Conservation (phyloP, 2,329 filamentous ascomycete species). For the Xylariaceae sp. region DNA sequence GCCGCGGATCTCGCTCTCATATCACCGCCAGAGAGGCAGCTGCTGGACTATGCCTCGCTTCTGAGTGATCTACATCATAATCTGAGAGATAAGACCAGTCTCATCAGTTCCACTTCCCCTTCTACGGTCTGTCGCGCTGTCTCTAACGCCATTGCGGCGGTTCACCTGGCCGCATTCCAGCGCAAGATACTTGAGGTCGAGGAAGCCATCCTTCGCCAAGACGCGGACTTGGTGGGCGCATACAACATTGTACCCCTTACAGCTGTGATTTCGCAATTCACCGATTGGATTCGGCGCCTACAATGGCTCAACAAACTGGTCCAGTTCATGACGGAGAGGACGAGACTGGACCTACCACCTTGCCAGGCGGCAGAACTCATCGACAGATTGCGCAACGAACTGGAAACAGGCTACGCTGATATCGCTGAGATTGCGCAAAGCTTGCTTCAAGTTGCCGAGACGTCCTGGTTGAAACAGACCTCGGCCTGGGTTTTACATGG, state of each 20-base stretch:
- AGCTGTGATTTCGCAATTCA: constrained; percentile 75
- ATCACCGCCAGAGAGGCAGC: constrained; percentile 75
- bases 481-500: constrained; percentile 91
- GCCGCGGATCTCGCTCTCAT: constrained; percentile 45
- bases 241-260: constrained; percentile 93
- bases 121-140: constrained; percentile 85
- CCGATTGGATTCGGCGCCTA: constrained; percentile 77
- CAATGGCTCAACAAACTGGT: constrained; percentile 78
- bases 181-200: constrained; percentile 81
- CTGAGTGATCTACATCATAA: constrained; percentile 73
- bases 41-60: constrained; percentile 70
- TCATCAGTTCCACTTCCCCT: constrained; percentile 64
- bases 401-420: constrained; percentile 84
- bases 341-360: constrained; percentile 32
- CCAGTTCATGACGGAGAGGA: constrained; percentile 55
- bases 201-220: constrained; percentile 65
- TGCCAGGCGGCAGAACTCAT: constrained; percentile 71
- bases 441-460: constrained; percentile 74
- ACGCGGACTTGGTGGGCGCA: constrained; percentile 76
- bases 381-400: constrained; percentile 66
- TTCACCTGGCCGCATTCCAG: constrained; percentile 76
- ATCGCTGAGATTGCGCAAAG: constrained; percentile 71
- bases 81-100: constrained; percentile 60
- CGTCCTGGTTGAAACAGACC: constrained; percentile 84
- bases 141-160: constrained; percentile 67